Base-by-base conservation (phyloP, 2,329 filamentous ascomycete species). In the Leptographium galeiforme region DNA sequence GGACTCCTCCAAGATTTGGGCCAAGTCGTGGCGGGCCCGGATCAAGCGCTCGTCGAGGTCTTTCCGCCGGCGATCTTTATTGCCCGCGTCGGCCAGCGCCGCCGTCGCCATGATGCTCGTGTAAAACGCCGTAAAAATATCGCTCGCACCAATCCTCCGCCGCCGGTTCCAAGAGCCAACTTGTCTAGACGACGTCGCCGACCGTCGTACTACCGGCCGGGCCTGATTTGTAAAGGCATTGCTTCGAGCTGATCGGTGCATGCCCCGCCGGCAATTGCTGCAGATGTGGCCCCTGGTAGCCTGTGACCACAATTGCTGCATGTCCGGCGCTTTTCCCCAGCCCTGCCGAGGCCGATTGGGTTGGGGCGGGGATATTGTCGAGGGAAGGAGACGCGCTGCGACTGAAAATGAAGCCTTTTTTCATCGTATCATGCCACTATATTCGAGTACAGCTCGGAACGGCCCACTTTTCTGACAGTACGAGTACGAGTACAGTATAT, bases 281-380 rank as follows among this genome's bases (percentile, higher is more conserved):
- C 82, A 86, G 61, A 76, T 73, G 67, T 76, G 78, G 68, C 74
- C 75, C 73, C 77, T 78, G 62, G 76, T 74, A 69, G 79, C 78
- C 70, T 81, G 78, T 67, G 79, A 81, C 81, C 82, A 84, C 60
- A 87, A 65, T 58, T 75, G 74, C 68, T 79, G 79, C 85, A 89
- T 89, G 63, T 64, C 70, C 60, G 63, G 62, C 58, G 64, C 70
- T 70, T 70, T 54, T 60, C 56, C 45, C 40, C 25, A 40, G 40
- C n/a, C 16, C 32, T 43, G 7, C 19, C 30, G 34, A 39, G 32
- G 32, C 14, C 34, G 10, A 36, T 40, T 49, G 48, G 25, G 25
- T 39, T 33, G 34, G 18, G 11, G 34, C 8, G 16, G 18, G n/a
- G 34, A 4, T 11, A 34, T n/a, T 33, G 19, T 33, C 48, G 14